Evolutionary conservation across 2,329 filamentous ascomycete species (phyloP).

Genomic region (Emericellopsis atlantica): DNA sequence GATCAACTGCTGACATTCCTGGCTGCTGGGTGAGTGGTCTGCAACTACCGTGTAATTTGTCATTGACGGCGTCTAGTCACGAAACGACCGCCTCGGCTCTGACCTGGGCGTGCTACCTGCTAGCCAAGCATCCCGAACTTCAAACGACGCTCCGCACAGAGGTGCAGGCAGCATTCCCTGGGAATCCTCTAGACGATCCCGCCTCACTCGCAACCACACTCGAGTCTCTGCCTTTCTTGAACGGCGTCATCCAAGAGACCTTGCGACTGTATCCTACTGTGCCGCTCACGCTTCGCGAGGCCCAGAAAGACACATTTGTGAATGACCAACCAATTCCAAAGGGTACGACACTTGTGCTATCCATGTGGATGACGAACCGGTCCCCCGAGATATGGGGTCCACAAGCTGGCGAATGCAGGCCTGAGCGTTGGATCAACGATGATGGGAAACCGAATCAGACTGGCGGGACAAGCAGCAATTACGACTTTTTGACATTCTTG

Average conservation of each 20-base stretch:
- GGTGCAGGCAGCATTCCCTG: slow-evolving; percentile 35
- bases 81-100: slow-evolving; percentile 54
- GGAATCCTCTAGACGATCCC: neutral
- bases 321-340: slow-evolving; percentile 48
- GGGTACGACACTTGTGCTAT: slow-evolving; percentile 49
- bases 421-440: slow-evolving; percentile 50
- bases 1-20: slow-evolving; percentile 44
- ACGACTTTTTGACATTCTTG: slow-evolving; percentile 64
- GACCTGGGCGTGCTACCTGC: slow-evolving; percentile 48
- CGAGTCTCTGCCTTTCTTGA: slow-evolving; percentile 54
- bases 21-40: slow-evolving; percentile 31
- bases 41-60: neutral
- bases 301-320: slow-evolving; percentile 42
- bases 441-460: slow-evolving; percentile 41
- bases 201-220: slow-evolving; percentile 34
- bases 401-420: slow-evolving; percentile 54
- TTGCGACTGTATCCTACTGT: slow-evolving; percentile 57
- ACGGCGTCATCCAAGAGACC: slow-evolving; percentile 57
- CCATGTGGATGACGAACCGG: slow-evolving; percentile 48
- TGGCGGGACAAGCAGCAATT: slow-evolving; percentile 59
- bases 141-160: slow-evolving; percentile 50
- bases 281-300: slow-evolving; percentile 48
- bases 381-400: slow-evolving; percentile 52
- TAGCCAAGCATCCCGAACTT: slow-evolving; percentile 43
- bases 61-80: slow-evolving; percentile 22